Conservation (phyloP, 2,329 filamentous ascomycete genomes). For the Fusarium euwallaceae region DNA sequence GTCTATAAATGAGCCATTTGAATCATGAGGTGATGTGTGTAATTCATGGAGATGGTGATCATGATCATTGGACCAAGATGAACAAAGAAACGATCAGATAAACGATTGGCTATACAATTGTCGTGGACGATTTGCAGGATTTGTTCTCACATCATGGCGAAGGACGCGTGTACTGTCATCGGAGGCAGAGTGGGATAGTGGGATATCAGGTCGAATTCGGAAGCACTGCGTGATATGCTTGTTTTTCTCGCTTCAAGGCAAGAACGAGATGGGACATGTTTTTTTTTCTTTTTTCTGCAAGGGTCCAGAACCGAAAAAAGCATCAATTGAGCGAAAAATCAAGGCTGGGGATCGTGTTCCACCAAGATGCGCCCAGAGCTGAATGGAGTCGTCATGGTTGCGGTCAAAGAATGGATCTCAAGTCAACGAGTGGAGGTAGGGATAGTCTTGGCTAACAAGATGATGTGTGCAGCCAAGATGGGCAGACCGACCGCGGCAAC, state of each 20-base stretch:
- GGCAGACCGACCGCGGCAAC: slow-evolving; percentile 1
- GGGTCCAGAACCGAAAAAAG: neutral
- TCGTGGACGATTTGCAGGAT: neutral
- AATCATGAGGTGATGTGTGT: neutral
- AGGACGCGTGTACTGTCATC: slow-evolving; percentile 17
- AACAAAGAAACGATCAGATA: neutral
- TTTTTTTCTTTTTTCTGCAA: neutral
- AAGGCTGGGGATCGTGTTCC: neutral
- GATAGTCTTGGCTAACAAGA: neutral
- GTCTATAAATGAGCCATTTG: slow-evolving; percentile 23
- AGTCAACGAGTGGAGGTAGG: neutral
- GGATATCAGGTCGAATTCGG: slow-evolving; percentile 13
- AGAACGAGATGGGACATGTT: neutral
- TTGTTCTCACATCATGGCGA: neutral
- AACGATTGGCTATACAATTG: neutral
- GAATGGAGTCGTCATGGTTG: slow-evolving; percentile 4
- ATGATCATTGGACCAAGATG: neutral
- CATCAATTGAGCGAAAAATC: neutral
- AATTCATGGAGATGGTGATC: neutral
- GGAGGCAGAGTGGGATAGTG: slow-evolving; percentile 26
- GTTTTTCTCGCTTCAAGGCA: neutral
- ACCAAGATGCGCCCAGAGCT: neutral
- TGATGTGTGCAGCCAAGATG: slow-evolving; percentile 3
- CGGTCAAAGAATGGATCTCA: slow-evolving; percentile 1
- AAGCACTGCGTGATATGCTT: neutral